Evolutionary conservation across 2,329 filamentous ascomycete species (phyloP).

Genomic region (Incumbomyces lentus): DNA sequence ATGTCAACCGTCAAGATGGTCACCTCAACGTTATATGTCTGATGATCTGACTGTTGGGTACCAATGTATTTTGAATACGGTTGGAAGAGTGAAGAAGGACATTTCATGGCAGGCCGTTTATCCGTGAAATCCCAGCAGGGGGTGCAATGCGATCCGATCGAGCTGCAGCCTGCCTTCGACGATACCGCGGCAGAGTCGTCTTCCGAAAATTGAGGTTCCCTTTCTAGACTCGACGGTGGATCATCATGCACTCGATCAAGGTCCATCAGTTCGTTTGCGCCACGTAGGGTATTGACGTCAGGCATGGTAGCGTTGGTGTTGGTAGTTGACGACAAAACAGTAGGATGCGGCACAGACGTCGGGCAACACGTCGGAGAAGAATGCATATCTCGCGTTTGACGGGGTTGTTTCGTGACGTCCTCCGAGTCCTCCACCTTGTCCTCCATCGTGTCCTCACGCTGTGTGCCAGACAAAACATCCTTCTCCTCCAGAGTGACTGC

Average conservation of each 20-base stretch:
- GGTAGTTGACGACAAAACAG: background rate
- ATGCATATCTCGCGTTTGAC: background rate
- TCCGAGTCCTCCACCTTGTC: background rate
- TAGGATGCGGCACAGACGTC: background rate
- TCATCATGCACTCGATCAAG: background rate
- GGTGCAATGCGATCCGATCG: constrained; percentile 9
- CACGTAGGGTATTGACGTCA: no score
- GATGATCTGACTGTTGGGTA: constrained; percentile 84
- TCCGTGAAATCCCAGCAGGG: constrained; percentile 17
- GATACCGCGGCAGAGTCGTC: no score
- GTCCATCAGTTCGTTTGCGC: background rate
- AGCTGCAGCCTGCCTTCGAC: constrained; percentile 14
- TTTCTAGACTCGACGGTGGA: background rate
- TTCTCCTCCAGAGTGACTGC: background rate
- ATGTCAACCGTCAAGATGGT: constrained; percentile 96
- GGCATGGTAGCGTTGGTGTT: background rate
- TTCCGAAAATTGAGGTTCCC: no score
- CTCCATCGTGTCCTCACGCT: background rate
- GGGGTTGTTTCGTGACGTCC: constrained; percentile 2
- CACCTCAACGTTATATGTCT: constrained; percentile 90
- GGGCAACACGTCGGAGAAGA: background rate
- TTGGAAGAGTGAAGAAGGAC: constrained; percentile 73
- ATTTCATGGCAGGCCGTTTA: constrained; percentile 5
- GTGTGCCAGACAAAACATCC: background rate
- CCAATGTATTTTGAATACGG: constrained; percentile 81